Conservation (phyloP, 257 asterid genomes). For the Capsicum baccatum region DNA sequence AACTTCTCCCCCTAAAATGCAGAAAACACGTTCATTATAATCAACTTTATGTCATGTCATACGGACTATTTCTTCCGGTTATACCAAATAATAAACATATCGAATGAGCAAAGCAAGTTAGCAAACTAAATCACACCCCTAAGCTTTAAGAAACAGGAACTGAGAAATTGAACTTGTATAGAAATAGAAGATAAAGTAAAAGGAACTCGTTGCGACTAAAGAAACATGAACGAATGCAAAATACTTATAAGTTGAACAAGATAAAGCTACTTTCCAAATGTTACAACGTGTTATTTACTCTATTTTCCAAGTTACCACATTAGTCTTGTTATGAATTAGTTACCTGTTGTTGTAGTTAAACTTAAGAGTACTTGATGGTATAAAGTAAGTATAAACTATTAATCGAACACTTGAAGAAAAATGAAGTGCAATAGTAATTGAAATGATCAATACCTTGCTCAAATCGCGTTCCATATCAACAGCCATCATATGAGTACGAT, state of each 20-base stretch:
- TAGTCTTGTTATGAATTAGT: too few species aligned
- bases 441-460: constrained; percentile 55
- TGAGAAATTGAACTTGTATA: not conserved
- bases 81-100: not conserved
- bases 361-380: too few species aligned
- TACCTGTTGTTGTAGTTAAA: too few species aligned
- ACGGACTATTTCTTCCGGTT: not conserved
- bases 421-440: not conserved
- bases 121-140: not conserved
- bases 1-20: constrained; percentile 81
- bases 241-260: not conserved
- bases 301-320: too few species aligned
- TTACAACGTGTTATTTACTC: not conserved
- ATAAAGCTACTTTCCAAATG: constrained; percentile 1
- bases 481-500: constrained; percentile 90
- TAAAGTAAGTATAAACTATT: not conserved
- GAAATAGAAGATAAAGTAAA: not conserved
- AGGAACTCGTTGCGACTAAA: not conserved
- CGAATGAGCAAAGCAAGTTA: not conserved
- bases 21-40: not conserved
- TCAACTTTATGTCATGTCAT: not conserved
- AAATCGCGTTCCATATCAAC: constrained; percentile 83
- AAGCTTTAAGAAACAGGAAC: not conserved
- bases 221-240: not conserved
- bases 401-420: not conserved